A percentile compares a stretch with the other conserved stretches of the same genome.
phyloP scores from a whole-genome alignment of 768 basidiomycete species.

The Tubosaeta brunneosetosa region DNA sequence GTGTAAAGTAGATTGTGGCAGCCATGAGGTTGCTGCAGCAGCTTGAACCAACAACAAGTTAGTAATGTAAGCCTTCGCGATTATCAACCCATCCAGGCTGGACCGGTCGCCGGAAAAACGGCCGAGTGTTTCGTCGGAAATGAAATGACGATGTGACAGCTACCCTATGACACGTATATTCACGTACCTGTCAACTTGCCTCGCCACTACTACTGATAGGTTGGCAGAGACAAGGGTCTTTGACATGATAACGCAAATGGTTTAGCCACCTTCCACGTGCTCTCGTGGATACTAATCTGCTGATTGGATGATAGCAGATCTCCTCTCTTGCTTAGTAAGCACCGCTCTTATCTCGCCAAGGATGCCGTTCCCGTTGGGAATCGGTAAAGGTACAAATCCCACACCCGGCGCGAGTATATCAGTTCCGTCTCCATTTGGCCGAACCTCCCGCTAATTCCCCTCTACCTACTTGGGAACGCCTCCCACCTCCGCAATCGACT shows the following conservation, averaged over 20 bases:
- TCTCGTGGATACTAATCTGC: background rate
- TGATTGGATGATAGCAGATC: slow-evolving; percentile 21
- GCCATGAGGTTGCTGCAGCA: background rate
- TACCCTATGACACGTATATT: slow-evolving; percentile 12
- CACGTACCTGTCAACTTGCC: slow-evolving; percentile 8
- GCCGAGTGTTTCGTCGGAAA: slow-evolving; percentile 1
- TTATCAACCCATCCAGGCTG: background rate
- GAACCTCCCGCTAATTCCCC: background rate
- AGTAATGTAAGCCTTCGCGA: no score
- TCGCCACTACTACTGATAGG: background rate
- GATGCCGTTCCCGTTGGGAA: background rate
- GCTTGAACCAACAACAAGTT: no score
- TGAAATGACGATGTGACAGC: background rate
- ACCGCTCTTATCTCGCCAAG: slow-evolving; percentile 18
- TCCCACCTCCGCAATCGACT: background rate
- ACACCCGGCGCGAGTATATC: slow-evolving; percentile 21
- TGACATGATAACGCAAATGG: slow-evolving; percentile 21
- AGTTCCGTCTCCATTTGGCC: background rate
- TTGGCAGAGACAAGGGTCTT: background rate
- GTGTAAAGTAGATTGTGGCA: background rate
- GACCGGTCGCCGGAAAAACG: background rate
- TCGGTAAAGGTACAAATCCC: slow-evolving; percentile 15
- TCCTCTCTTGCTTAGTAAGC: slow-evolving; percentile 20
- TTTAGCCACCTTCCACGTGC: background rate
- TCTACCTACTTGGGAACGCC: background rate